Evolutionary conservation across 1,284 basidiomycete genomes (phyloP).

Genomic region (Gymnopus androsaceus): DNA sequence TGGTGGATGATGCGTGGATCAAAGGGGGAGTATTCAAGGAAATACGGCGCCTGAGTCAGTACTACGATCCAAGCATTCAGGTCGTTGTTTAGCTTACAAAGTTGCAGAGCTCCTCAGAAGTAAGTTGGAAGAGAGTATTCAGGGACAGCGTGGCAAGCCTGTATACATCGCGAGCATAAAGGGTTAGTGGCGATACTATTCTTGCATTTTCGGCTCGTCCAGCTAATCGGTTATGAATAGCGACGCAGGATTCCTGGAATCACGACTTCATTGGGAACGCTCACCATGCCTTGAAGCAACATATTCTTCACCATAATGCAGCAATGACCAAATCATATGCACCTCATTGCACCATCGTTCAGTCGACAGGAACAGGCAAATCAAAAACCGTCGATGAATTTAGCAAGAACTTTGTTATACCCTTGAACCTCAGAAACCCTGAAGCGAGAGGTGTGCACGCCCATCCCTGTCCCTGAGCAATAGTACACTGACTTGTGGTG

Average conservation of each 20-base stretch:
- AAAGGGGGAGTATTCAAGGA: too few species aligned
- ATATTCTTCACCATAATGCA: neutral
- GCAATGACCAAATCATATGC: neutral
- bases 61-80: too few species aligned
- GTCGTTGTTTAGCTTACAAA: too few species aligned
- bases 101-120: too few species aligned
- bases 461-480: neutral
- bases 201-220: neutral
- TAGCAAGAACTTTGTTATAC: neutral
- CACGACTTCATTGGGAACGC: neutral
- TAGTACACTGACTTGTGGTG: neutral
- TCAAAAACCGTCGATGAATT: neutral
- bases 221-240: too few species aligned
- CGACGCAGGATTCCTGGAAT: slow-evolving; percentile 4
- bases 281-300: neutral
- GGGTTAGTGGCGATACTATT: neutral
- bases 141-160: too few species aligned
- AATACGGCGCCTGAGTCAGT: too few species aligned
- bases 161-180: too few species aligned
- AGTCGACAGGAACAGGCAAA: neutral
- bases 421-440: neutral
- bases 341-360: neutral
- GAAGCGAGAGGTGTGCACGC: neutral
- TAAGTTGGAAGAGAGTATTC: neutral
- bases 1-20: too few species aligned